Conservation (phyloP, 2,329 filamentous ascomycete genomes). For the Clonostachys rhizophaga region DNA sequence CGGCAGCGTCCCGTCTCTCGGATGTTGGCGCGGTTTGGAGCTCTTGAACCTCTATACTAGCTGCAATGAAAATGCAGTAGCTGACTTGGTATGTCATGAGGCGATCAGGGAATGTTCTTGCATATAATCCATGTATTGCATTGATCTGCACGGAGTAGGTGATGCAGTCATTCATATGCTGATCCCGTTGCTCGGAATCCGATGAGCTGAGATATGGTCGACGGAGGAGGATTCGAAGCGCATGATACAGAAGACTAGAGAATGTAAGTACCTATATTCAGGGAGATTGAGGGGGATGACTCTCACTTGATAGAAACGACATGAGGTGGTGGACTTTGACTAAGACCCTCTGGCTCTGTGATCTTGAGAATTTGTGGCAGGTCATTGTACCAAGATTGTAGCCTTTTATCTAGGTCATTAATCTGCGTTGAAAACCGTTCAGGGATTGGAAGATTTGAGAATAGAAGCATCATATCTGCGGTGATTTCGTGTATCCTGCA, state of each 20-base stretch:
- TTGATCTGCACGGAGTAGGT: slow-evolving; percentile 56
- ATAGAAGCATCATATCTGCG: slow-evolving; percentile 10
- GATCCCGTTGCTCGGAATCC: background rate
- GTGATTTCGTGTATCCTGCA: slow-evolving; percentile 8
- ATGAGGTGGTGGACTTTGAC: slow-evolving; percentile 6
- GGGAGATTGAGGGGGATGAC: background rate
- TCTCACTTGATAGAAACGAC: slow-evolving; percentile 7
- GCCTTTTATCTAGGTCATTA: slow-evolving; percentile 1
- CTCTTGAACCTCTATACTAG: slow-evolving; percentile 6
- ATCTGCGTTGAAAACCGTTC: slow-evolving; percentile 3
- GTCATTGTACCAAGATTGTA: slow-evolving; percentile 5
- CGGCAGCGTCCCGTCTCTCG: background rate
- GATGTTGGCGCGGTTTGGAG: slow-evolving; percentile 1
- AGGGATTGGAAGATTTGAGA: slow-evolving; percentile 1
- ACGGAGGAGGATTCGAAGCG: slow-evolving; percentile 7
- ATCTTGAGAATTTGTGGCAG: slow-evolving; percentile 2
- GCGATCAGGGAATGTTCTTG: slow-evolving; percentile 9
- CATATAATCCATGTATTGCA: slow-evolving; percentile 50
- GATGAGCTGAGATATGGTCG: slow-evolving; percentile 2
- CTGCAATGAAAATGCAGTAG: slow-evolving; percentile 12
- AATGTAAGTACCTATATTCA: background rate
- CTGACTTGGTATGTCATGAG: slow-evolving; percentile 13
- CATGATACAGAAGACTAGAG: slow-evolving; percentile 6
- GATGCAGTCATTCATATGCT: background rate
- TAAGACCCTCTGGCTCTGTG: background rate